A percentile compares a stretch with the other conserved stretches of the same genome.
phyloP scores from a whole-genome alignment of 495 filamentous ascomycete genomes.

The Daldinia caldariorum region DNA sequence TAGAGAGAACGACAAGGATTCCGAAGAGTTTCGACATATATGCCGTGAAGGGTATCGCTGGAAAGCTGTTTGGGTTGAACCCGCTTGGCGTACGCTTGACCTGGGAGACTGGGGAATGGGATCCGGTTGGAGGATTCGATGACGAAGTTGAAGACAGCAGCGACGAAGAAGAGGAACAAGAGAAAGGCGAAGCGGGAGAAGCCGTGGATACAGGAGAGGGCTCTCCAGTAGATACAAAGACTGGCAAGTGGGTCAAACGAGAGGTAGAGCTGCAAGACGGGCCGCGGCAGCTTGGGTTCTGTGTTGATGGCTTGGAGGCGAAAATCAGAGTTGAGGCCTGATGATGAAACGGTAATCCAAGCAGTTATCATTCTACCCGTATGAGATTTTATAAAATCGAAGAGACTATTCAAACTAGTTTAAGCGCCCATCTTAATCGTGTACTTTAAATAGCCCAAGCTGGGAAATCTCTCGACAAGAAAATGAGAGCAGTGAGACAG shows the following conservation, averaged over 20 bases:
- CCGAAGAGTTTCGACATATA: constrained; percentile 84
- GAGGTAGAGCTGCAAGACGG: constrained; percentile 86
- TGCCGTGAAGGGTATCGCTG: constrained; percentile 78
- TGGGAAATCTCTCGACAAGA: background rate
- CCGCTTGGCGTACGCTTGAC: constrained; percentile 73
- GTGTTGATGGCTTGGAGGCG: constrained; percentile 75
- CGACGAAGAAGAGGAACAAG: constrained; percentile 62
- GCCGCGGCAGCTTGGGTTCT: constrained; percentile 81
- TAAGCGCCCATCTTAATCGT: background rate
- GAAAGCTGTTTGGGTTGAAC: constrained; percentile 70
- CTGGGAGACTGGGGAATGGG: constrained; percentile 86
- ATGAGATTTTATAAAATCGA: background rate
- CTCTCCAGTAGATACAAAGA: constrained; percentile 35
- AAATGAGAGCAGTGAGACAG: background rate
- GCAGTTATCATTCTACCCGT: background rate
- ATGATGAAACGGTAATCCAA: constrained; percentile 9
- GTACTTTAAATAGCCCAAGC: background rate
- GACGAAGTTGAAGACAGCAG: constrained; percentile 66
- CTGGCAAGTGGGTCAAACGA: constrained; percentile 69
- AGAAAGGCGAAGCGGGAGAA: constrained; percentile 39
- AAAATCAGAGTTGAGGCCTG: constrained; percentile 71
- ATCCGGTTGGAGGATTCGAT: constrained; percentile 74
- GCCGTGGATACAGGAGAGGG: constrained; percentile 21
- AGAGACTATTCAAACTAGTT: background rate
- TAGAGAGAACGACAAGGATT: constrained; percentile 61